Evolutionary conservation across 2,329 filamentous ascomycete genomes (phyloP).

Genomic region (Fusarium oligoseptatum): DNA sequence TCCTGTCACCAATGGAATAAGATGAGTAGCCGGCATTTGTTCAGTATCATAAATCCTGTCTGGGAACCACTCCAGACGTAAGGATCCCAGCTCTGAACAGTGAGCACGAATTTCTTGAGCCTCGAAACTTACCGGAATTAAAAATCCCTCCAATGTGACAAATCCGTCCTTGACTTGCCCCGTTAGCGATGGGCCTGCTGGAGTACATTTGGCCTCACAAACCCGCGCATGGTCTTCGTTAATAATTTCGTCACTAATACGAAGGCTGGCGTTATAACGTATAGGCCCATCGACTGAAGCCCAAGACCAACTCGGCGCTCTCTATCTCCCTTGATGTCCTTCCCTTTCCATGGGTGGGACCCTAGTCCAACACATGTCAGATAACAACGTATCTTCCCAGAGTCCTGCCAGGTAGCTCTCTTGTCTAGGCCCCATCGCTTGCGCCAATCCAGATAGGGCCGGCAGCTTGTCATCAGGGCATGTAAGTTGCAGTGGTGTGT

Average conservation of each 20-base stretch:
- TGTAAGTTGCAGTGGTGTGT: not conserved
- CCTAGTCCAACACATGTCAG: not conserved
- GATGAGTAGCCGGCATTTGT: not conserved
- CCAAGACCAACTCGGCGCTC: not conserved
- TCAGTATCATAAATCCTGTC: not conserved
- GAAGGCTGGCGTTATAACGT: not conserved
- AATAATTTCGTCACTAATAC: too few relatives aligned
- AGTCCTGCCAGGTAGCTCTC: not conserved
- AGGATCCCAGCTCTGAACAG: accelerated
- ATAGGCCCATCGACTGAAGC: not conserved
- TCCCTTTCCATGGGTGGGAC: too few relatives aligned
- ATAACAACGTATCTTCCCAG: not conserved
- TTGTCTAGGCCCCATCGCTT: not conserved
- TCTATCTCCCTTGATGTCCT: not conserved
- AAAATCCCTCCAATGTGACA: not conserved
- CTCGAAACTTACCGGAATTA: not conserved
- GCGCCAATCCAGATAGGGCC: not conserved
- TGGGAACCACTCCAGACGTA: not conserved
- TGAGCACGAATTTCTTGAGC: not conserved
- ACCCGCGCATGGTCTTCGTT: not conserved
- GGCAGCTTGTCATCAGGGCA: not conserved
- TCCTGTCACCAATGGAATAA: not conserved
- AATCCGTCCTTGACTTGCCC: not conserved
- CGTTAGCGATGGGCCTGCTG: not conserved
- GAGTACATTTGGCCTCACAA: not conserved